Percentiles rank a stretch among this genome's conserved stretches.
Evolutionary conservation across 2,329 filamentous ascomycete species (phyloP).

Genomic region (Stagonosporopsis cucurbitacearum): DNA sequence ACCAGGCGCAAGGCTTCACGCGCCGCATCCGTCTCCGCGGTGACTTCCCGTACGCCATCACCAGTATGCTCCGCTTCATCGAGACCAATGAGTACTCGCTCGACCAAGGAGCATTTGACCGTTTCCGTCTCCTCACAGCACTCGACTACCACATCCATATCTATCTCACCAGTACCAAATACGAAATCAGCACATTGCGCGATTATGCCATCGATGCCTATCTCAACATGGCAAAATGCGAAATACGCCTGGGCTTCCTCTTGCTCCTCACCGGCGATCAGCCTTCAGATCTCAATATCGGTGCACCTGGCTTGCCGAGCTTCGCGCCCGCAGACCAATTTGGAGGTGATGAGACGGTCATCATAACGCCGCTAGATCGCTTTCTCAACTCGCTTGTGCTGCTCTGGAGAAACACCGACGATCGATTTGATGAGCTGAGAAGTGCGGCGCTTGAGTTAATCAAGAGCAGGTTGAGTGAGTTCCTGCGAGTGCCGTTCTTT

Average conservation of each 20-base stretch:
- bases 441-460: conserved; percentile 24
- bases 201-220: conserved; percentile 23
- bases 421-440: conserved; percentile 24
- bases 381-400: conserved; percentile 33
- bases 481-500: conserved; percentile 25
- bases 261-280: neutral
- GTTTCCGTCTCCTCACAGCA: conserved; percentile 25
- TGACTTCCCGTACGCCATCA: conserved; percentile 31
- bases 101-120: conserved; percentile 12
- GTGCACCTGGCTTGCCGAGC: neutral
- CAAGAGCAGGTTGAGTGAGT: conserved; percentile 21
- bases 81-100: conserved; percentile 27
- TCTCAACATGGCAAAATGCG: conserved; percentile 12
- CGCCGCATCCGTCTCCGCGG: conserved; percentile 27
- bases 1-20: neutral
- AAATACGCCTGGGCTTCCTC: conserved; percentile 14
- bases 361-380: conserved; percentile 10
- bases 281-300: neutral
- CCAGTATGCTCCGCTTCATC: conserved; percentile 30
- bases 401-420: conserved; percentile 30
- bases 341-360: neutral
- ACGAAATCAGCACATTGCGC: conserved; percentile 22
- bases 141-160: conserved; percentile 36
- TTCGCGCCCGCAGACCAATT: neutral
- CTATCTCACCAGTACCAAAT: conserved; percentile 33